Base-by-base conservation (phyloP, 768 basidiomycete genomes). In the Amylocystis lapponica region DNA sequence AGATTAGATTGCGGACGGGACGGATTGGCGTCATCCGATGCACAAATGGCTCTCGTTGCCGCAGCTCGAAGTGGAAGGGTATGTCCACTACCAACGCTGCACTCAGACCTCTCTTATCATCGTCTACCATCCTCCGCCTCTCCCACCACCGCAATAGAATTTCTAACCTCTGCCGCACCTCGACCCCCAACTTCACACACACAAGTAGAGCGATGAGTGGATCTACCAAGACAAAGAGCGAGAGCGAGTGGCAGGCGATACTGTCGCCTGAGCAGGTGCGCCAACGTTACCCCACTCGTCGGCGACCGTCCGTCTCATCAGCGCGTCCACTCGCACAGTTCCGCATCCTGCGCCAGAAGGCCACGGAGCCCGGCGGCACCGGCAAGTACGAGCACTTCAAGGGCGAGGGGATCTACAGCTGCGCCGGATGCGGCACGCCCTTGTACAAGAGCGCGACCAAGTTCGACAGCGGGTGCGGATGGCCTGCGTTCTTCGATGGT, bases 401-500 rank as follows among this genome's bases (percentile, higher is more conserved):
- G 19, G 76, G 68, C 3, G 57, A 74, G 22, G 93, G 93, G 8
- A 71, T 82, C 1, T 95, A 93, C 58, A 54, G 65, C 33, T 94
- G 92, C 57, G 83, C 79, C 8, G 93, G 76, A 7, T 95, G 92
- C 62, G 72, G 71, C 27, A 79, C 88, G 2, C 83, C 91, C 1
- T 66, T 96, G 37, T 96, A 95, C 70, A 88, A 83, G 71, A 88
- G 86, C 56, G 71, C 70, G 21, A 92, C 90, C 51, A 96, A 96
- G 66, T 96, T 95, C 65, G 75, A 85, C 54, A 92, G 88, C 46
- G 90, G 91, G 7, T 95, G 90, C 56, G 93, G 93, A 19, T 97
- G 93, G 93, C 93, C 94, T n/a, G 90, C 93, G 1, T 97, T 96
- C 74, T 97, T 85, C 59, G 93, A 95, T 59, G 86, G 86, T 86